phyloP scores from a whole-genome alignment of 2,329 filamentous ascomycete species.

The Tolypocladium capitatum region DNA sequence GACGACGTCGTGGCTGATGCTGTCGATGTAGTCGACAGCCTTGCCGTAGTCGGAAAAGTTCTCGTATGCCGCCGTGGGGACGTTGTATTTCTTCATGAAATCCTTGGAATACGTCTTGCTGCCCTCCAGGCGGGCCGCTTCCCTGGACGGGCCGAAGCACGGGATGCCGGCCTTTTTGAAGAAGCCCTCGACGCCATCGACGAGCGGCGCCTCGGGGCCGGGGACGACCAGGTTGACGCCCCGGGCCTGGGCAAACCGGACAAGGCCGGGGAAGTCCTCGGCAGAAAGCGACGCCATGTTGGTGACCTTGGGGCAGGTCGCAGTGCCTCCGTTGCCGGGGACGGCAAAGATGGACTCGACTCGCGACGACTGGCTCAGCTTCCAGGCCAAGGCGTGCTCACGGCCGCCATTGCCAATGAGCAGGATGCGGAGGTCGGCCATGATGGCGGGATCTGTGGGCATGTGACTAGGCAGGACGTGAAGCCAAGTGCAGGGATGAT shows the following conservation, averaged over 20 bases:
- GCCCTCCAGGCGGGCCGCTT: conserved; percentile 82
- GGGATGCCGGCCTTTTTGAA: conserved; percentile 64
- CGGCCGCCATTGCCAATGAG: conserved; percentile 88
- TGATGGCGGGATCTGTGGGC: conserved; percentile 2
- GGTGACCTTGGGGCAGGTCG: conserved; percentile 51
- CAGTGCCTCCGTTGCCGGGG: conserved; percentile 81
- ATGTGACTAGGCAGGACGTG: no score
- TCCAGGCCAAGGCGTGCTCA: conserved; percentile 92
- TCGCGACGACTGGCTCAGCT: conserved; percentile 66
- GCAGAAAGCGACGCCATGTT: conserved; percentile 59
- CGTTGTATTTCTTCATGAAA: conserved; percentile 84
- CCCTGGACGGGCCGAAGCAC: conserved; percentile 75
- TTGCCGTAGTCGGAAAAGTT: conserved; percentile 72
- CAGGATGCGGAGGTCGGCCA: conserved; percentile 51
- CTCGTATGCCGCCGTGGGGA: conserved; percentile 82
- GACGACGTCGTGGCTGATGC: conserved; percentile 59
- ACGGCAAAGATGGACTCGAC: conserved; percentile 63
- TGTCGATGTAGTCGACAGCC: conserved; percentile 62
- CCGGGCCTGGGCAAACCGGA: conserved; percentile 60
- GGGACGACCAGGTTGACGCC: conserved; percentile 73
- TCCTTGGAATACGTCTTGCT: conserved; percentile 97
- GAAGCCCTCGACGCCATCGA: conserved; percentile 75
- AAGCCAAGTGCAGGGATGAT: no score
- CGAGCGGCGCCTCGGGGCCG: conserved; percentile 86
- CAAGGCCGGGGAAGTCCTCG: conserved; percentile 66